phyloP scores from a whole-genome alignment of 106 monocot species.

The Dendrobium officinale region DNA sequence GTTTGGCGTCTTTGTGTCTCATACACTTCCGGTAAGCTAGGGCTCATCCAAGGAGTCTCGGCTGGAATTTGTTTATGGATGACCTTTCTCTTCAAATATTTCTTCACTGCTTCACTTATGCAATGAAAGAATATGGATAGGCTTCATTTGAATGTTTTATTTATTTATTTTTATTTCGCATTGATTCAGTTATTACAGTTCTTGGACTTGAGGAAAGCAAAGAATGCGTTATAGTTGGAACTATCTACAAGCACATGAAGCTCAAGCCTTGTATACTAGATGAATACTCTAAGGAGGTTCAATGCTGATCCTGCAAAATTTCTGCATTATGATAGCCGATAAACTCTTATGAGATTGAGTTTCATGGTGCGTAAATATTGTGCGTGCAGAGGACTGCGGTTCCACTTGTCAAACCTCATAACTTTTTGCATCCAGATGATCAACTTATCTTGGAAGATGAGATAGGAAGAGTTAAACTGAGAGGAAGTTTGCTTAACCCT shows the following conservation, averaged over 20 bases:
- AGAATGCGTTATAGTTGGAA: conserved; percentile 90
- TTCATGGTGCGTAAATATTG: conserved; percentile 6
- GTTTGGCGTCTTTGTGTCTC: neutral
- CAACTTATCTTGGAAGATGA: conserved; percentile 98
- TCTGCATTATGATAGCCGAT: neutral
- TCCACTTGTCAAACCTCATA: conserved; percentile 91
- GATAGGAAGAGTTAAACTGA: conserved; percentile 90
- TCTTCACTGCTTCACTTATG: neutral
- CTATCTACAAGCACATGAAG: conserved; percentile 98
- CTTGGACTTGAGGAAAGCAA: conserved; percentile 86
- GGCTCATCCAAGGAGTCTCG: neutral
- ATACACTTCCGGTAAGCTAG: neutral
- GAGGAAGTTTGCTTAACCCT: conserved; percentile 53
- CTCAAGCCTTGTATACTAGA: conserved; percentile 89
- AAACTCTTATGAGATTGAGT: neutral
- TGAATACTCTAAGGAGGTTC: conserved; percentile 97
- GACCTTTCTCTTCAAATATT: neutral
- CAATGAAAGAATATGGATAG: neutral
- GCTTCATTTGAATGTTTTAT: neutral
- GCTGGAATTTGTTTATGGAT: neutral
- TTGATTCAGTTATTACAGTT: conserved; percentile 65
- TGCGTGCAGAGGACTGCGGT: conserved; percentile 67
- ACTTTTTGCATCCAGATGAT: conserved; percentile 94
- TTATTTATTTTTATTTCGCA: conserved; percentile 4
- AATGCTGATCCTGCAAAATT: neutral